Evolutionary conservation across 208 protist genomes (phyloP).

Genomic region (Acanthamoeba royreba): DNA sequence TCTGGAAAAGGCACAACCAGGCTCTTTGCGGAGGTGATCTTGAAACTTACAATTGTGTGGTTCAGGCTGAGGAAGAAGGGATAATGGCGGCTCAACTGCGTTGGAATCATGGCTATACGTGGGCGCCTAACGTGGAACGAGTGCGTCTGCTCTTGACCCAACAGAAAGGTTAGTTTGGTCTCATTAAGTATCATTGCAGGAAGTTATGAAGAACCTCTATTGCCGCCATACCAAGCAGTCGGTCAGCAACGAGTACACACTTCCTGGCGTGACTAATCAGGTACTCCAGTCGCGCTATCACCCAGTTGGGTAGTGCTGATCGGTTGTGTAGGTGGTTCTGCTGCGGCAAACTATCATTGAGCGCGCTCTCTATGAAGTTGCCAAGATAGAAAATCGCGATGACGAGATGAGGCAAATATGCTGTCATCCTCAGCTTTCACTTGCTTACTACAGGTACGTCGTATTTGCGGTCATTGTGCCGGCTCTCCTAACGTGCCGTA

Average conservation of each 20-base stretch:
- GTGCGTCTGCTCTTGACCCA: neutral
- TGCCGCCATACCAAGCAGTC: slow-evolving; percentile 9
- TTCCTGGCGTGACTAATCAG: neutral
- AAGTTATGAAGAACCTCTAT: slow-evolving; percentile 23
- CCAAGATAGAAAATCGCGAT: neutral
- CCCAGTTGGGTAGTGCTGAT: neutral
- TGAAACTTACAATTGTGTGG: neutral
- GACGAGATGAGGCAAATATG: slow-evolving; percentile 32
- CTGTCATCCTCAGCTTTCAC: neutral
- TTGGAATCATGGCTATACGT: too few species aligned
- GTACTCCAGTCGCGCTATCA: neutral
- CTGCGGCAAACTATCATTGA: neutral
- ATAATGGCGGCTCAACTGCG: too few species aligned
- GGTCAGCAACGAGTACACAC: slow-evolving; percentile 31
- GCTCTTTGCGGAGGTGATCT: too few species aligned
- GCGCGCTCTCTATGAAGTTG: neutral
- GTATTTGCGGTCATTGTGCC: neutral
- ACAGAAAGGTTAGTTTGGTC: neutral
- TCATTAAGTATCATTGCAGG: neutral
- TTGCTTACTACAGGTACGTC: neutral
- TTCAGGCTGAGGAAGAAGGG: too few species aligned
- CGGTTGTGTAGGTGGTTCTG: neutral
- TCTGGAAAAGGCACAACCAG: neutral
- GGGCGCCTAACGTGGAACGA: too few species aligned
- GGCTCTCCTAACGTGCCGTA: neutral